phyloP scores from a whole-genome alignment of 2,329 filamentous ascomycete genomes.

The Aureobasidium musti region DNA sequence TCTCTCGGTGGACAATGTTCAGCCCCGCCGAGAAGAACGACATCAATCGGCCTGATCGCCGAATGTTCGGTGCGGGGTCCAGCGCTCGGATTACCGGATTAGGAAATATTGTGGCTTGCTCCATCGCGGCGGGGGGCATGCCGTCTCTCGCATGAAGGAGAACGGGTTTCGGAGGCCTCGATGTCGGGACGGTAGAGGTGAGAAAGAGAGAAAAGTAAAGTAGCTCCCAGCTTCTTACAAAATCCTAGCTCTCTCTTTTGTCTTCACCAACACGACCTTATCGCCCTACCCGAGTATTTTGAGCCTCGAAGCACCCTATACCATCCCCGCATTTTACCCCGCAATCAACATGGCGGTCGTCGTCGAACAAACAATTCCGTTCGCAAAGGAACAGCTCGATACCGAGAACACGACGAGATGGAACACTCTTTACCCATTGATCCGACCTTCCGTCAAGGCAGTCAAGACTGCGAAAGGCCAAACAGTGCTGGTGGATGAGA shows the following conservation, averaged over 20 bases:
- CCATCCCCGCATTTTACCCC: conserved; percentile 21
- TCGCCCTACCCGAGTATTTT: neutral
- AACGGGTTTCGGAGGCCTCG: neutral
- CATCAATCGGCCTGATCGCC: conserved; percentile 8
- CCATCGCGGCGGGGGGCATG: conserved; percentile 1
- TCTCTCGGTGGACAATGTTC: neutral
- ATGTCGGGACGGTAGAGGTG: neutral
- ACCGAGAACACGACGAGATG: conserved; percentile 39
- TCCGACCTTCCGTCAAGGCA: conserved; percentile 39
- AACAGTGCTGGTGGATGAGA: conserved; percentile 39
- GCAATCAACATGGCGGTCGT: conserved; percentile 39
- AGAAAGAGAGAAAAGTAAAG: neutral
- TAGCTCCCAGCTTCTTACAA: neutral
- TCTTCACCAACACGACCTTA: neutral
- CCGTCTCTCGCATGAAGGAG: neutral
- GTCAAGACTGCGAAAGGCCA: conserved; percentile 38
- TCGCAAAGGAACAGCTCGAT: conserved; percentile 36
- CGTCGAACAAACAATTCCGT: conserved; percentile 43
- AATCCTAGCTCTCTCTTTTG: too few relatives aligned
- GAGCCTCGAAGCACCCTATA: neutral
- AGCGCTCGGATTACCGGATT: neutral
- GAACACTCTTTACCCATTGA: conserved; percentile 40
- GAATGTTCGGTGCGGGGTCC: conserved; percentile 7
- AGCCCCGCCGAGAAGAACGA: conserved; percentile 4
- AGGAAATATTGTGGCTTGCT: neutral